phyloP scores from a whole-genome alignment of 441 rosid genomes.

The Adansonia gregorii region DNA sequence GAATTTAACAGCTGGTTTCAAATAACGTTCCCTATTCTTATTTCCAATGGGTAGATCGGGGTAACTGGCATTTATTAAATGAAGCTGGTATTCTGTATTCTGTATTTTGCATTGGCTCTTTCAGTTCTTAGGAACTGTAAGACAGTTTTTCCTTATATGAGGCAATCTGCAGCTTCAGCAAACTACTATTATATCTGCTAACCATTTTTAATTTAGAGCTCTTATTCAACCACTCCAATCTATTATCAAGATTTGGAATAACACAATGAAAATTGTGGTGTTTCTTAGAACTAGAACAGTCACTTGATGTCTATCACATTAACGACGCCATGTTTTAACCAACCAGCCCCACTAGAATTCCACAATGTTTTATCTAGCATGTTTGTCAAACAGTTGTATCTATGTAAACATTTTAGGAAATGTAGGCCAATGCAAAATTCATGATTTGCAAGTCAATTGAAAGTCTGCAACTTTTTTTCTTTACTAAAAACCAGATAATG shows the following conservation, averaged over 20 bases:
- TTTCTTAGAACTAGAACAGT: background rate
- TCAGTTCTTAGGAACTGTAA: background rate
- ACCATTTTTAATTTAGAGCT: background rate
- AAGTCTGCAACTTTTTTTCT: background rate
- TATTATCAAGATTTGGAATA: background rate
- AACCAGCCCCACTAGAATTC: background rate
- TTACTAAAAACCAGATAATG: background rate
- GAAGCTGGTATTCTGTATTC: background rate
- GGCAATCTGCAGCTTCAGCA: conserved; percentile 3
- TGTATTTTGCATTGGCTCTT: background rate
- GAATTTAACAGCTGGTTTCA: background rate
- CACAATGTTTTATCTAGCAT: background rate
- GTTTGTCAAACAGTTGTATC: background rate
- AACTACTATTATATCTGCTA: background rate
- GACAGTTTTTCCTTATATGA: conserved; percentile 3
- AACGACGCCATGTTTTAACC: background rate
- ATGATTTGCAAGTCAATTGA: background rate
- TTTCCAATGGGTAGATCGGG: background rate
- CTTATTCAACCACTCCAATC: background rate
- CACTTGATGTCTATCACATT: background rate
- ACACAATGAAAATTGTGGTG: background rate
- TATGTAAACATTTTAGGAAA: background rate
- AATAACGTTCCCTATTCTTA: background rate
- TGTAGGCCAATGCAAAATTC: background rate
- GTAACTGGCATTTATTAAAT: background rate